These are phyloP conservation scores for Saturnispora diversa DNA, from an alignment of 805 yeast species.

Conservation along the genomic window DNA sequence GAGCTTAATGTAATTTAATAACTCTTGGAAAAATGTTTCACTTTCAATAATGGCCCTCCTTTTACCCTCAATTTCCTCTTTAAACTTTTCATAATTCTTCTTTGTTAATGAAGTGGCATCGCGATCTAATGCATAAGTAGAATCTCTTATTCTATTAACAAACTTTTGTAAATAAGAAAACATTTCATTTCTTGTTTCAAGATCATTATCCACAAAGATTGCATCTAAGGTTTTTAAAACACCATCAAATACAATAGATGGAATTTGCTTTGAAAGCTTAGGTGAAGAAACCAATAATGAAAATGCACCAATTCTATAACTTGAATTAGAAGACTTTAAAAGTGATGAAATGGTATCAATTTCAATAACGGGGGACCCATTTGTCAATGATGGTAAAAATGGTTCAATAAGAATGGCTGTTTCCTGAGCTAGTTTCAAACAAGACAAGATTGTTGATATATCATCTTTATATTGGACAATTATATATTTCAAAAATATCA, in stretches of 20 bases:
- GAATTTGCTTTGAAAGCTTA: constrained; percentile 52
- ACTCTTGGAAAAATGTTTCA: constrained; percentile 27
- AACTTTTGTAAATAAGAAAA: constrained; percentile 55
- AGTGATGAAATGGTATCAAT: constrained; percentile 30
- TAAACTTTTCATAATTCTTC: constrained; percentile 29
- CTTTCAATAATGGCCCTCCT: constrained; percentile 27
- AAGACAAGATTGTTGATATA: constrained; percentile 40
- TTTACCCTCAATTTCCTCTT: constrained; percentile 31
- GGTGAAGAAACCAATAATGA: constrained; percentile 55
- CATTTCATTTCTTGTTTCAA: constrained; percentile 62
- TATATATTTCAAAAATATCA: constrained; percentile 23
- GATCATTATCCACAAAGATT: constrained; percentile 54
- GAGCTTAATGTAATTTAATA: constrained; percentile 25
- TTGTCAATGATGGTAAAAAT: constrained; percentile 29
- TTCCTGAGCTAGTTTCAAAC: constrained; percentile 58
- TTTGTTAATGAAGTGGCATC: constrained; percentile 38
- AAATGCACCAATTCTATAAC: constrained; percentile 44
- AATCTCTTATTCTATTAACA: constrained; percentile 58
- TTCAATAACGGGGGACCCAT: constrained; percentile 11
- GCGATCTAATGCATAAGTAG: constrained; percentile 50
- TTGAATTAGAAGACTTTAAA: constrained; percentile 37
- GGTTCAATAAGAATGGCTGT: constrained; percentile 45
- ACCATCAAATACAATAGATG: constrained; percentile 35
- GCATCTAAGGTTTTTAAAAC: constrained; percentile 39
- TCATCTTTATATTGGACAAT: constrained; percentile 19